Percentiles rank a stretch among this genome's conserved stretches.
Conservation (phyloP, 1,139 yeast species). For the Hansenula lynferdii region DNA sequence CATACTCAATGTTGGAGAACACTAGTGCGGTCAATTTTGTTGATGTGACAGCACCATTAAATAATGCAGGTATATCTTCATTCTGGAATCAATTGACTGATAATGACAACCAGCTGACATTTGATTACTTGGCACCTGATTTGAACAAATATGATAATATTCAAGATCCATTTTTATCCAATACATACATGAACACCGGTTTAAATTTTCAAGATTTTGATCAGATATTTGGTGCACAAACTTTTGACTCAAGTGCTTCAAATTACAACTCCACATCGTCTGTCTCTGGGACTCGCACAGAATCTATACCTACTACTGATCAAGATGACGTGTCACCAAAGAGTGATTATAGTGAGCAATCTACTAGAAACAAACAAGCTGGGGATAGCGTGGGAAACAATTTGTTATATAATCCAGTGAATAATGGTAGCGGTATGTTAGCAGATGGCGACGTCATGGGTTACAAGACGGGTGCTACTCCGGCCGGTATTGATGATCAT, state of each 20-base stretch:
- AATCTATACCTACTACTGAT: not conserved
- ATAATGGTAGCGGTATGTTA: not conserved
- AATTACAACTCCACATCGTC: no score
- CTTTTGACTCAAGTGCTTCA: no score
- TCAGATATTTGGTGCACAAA: not conserved
- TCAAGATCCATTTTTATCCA: slow-evolving; percentile 21
- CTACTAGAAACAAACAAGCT: no score
- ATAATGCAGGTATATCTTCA: not conserved
- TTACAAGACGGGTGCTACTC: not conserved
- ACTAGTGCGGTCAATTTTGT: not conserved
- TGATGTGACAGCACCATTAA: not conserved
- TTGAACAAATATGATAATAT: slow-evolving; percentile 12
- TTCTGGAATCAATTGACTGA: slow-evolving; percentile 17
- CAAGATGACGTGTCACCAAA: slow-evolving; percentile 21
- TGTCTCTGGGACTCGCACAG: no score
- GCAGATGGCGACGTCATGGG: no score
- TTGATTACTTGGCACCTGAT: slow-evolving; percentile 20
- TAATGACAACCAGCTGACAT: slow-evolving; percentile 11
- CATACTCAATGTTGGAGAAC: not conserved
- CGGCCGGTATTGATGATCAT: slow-evolving; percentile 7
- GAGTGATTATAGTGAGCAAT: slow-evolving; percentile 8
- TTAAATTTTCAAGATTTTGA: slow-evolving; percentile 10
- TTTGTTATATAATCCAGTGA: no score
- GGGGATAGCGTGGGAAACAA: no score
- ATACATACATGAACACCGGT: no score